These are phyloP conservation scores for Puccinia coronata DNA, from an alignment of 1,284 basidiomycete species.

Conservation along the genomic window DNA sequence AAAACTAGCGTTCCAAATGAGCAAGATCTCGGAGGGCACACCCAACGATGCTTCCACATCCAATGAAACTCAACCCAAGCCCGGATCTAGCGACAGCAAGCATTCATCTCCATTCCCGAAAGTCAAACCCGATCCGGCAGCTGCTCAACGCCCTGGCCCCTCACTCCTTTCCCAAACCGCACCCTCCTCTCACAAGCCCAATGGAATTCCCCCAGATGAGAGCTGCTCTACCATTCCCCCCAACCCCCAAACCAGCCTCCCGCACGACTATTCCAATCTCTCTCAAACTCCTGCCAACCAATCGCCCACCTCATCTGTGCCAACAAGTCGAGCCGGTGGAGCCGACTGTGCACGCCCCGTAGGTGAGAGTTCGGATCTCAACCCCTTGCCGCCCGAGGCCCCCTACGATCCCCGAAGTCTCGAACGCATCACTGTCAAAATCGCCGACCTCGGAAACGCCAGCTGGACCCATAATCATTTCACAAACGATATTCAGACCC, in stretches of 20 bases:
- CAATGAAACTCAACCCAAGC: conserved; percentile 5
- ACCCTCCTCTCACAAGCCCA: conserved; percentile 57
- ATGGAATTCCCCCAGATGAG: conserved; percentile 47
- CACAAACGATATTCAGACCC: conserved; percentile 93
- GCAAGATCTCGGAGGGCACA: conserved; percentile 61
- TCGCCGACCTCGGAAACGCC: conserved; percentile 93
- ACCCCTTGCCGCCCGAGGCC: conserved; percentile 59
- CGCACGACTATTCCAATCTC: conserved; percentile 52
- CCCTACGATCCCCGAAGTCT: conserved; percentile 65
- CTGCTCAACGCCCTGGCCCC: conserved; percentile 64
- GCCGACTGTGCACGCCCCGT: conserved; percentile 54
- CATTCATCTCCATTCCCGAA: conserved; percentile 4
- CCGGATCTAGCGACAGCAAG: background rate
- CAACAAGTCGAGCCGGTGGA: background rate
- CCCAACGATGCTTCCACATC: conserved; percentile 36
- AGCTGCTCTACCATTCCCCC: conserved; percentile 7
- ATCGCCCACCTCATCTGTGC: conserved; percentile 13
- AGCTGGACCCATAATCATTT: conserved; percentile 65
- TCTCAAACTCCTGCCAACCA: conserved; percentile 52
- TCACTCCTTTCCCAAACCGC: conserved; percentile 80
- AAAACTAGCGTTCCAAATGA: conserved; percentile 90
- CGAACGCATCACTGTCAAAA: conserved; percentile 96
- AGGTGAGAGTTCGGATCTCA: conserved; percentile 64
- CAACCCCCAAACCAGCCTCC: conserved; percentile 36
- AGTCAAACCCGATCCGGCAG: conserved; percentile 7